A percentile compares a stretch with the other conserved stretches of the same genome.
These are phyloP conservation scores for Salix dunnii DNA, from an alignment of 345 rosid genomes.

Conservation along the genomic window DNA sequence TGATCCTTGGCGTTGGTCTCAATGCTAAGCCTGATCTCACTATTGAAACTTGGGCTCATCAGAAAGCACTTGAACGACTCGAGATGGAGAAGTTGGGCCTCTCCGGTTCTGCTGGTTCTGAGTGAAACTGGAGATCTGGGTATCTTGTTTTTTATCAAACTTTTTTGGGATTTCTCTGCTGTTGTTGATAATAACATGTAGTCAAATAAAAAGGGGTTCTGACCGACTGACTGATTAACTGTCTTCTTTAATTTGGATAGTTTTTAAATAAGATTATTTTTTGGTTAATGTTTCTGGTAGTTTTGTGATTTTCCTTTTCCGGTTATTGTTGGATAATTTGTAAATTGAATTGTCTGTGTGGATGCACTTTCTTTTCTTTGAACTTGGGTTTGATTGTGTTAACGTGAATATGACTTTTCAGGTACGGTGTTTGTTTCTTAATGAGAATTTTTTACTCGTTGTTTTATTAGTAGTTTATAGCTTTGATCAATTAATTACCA, in stretches of 20 bases:
- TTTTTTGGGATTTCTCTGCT: not conserved
- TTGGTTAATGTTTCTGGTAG: not conserved
- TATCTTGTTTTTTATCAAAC: not conserved
- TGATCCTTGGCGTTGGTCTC: slow-evolving; percentile 94
- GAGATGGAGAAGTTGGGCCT: slow-evolving; percentile 52
- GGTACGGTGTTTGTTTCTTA: not conserved
- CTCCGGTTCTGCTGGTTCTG: slow-evolving; percentile 16
- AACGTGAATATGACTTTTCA: not conserved
- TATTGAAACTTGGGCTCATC: slow-evolving; percentile 98
- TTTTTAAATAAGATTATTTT: not conserved
- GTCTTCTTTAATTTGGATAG: not conserved
- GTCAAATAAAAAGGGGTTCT: slow-evolving; percentile 11
- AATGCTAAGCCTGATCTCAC: slow-evolving; percentile 98
- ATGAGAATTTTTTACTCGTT: not conserved
- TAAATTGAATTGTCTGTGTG: not conserved
- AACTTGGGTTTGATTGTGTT: not conserved
- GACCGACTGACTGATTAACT: not conserved
- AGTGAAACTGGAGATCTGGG: slow-evolving; percentile 6
- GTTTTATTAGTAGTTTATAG: not conserved
- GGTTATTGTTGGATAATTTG: not conserved
- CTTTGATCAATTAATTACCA: too few species aligned
- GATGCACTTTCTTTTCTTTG: not conserved
- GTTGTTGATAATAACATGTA: not conserved
- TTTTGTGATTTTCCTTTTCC: not conserved
- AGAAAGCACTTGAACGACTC: slow-evolving; percentile 88